phyloP scores from a whole-genome alignment of 805 yeast genomes.

The Teunomyces funiuensis region DNA sequence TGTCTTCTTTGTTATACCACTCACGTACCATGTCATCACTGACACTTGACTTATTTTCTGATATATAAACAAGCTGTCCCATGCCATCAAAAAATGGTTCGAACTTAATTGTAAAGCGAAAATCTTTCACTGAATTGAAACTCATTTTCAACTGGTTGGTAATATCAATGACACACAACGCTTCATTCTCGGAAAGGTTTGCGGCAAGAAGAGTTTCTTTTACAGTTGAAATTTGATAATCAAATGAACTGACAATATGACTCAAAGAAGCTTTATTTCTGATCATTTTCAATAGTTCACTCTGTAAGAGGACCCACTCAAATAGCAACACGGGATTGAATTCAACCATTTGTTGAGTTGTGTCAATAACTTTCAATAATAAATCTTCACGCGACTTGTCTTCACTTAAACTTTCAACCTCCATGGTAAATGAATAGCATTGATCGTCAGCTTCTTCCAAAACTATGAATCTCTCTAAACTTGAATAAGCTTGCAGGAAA shows the following conservation, averaged over 20 bases:
- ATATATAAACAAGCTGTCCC: background rate
- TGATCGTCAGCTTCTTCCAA: background rate
- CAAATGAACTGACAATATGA: constrained; percentile 13
- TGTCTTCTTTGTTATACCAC: no score
- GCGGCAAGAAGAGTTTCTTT: background rate
- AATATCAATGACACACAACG: background rate
- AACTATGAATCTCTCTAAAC: constrained; percentile 10
- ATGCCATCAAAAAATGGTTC: background rate
- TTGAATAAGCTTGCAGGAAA: constrained; percentile 4
- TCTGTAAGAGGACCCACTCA: constrained; percentile 10
- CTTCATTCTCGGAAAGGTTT: background rate
- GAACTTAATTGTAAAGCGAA: background rate
- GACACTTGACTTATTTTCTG: background rate
- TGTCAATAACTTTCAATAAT: constrained; percentile 10
- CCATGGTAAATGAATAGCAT: background rate
- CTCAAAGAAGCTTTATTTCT: constrained; percentile 4
- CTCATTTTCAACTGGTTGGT: background rate
- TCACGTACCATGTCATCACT: no score
- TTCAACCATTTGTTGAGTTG: constrained; percentile 3
- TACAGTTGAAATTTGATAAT: constrained; percentile 13
- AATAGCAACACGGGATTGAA: constrained; percentile 6
- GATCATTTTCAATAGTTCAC: constrained; percentile 2
- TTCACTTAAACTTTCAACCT: constrained; percentile 7
- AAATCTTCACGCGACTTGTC: constrained; percentile 8
- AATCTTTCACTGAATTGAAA: background rate